A percentile compares a stretch with the other conserved stretches of the same genome.
Conservation (phyloP, 768 basidiomycete genomes). For the Trametopsis cervina region DNA sequence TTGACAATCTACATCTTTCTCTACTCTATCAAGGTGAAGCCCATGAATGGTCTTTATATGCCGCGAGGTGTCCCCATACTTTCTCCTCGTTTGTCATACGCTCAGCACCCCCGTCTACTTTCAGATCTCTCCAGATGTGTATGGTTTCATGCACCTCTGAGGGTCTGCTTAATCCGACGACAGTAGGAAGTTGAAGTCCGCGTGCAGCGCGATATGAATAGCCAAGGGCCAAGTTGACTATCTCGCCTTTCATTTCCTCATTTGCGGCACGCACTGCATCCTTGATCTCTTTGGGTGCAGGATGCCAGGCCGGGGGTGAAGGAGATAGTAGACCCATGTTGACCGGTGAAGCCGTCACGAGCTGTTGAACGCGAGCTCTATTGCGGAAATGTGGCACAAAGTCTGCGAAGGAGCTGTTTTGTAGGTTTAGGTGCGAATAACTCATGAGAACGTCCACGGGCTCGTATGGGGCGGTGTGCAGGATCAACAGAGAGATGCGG, state of each 20-base stretch:
- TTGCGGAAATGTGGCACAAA: slow-evolving; percentile 51
- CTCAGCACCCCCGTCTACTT: slow-evolving; percentile 29
- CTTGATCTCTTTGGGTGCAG: slow-evolving; percentile 49
- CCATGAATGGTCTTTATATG: slow-evolving; percentile 46
- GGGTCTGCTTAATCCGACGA: slow-evolving; percentile 64
- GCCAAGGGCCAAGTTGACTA: slow-evolving; percentile 67
- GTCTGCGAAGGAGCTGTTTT: slow-evolving; percentile 53
- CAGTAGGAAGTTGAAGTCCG: slow-evolving; percentile 47
- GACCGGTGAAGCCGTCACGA: slow-evolving; percentile 76
- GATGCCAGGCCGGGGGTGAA: slow-evolving; percentile 65
- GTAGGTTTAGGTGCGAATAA: slow-evolving; percentile 75
- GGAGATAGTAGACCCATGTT: slow-evolving; percentile 75
- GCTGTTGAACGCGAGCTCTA: slow-evolving; percentile 60
- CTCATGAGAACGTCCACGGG: slow-evolving; percentile 77
- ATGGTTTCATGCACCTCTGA: slow-evolving; percentile 72
- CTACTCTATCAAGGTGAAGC: slow-evolving; percentile 36
- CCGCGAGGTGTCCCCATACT: slow-evolving; percentile 37
- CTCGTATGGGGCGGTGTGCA: slow-evolving; percentile 55
- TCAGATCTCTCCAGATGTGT: slow-evolving; percentile 57
- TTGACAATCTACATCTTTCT: background rate
- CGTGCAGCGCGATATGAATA: slow-evolving; percentile 52
- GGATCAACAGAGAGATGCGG: slow-evolving; percentile 69
- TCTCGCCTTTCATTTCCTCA: slow-evolving; percentile 34
- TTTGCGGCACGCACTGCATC: slow-evolving; percentile 35
- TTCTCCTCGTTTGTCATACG: slow-evolving; percentile 22